These are phyloP conservation scores for Acanthamoeba castellanii DNA, from an alignment of 208 protist species.

Conservation along the genomic window DNA sequence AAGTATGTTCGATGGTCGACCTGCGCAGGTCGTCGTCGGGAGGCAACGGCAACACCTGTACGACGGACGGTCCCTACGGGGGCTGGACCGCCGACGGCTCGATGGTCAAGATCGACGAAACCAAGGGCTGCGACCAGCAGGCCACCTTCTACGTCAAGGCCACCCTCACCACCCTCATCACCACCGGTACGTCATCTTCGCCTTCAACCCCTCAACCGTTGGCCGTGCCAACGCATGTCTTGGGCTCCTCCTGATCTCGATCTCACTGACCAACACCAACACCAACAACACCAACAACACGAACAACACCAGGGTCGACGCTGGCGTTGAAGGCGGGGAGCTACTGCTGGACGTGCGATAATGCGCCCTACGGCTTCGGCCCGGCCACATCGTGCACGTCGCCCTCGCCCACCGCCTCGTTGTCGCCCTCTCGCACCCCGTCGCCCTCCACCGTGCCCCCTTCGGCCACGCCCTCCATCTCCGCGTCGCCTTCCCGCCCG, in stretches of 20 bases:
- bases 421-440: not conserved
- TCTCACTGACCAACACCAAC: not conserved
- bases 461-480: not conserved
- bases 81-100: not conserved
- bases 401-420: not conserved
- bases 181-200: not conserved
- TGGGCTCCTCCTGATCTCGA: not conserved
- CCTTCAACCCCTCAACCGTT: no score
- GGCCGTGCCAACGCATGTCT: no score
- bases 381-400: not conserved
- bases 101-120: not conserved
- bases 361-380: not conserved
- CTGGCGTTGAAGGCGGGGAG: not conserved
- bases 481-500: not conserved
- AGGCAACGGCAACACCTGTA: not conserved
- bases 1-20: not conserved
- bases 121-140: not conserved
- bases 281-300: not conserved
- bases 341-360: not conserved
- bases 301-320: not conserved
- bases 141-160: not conserved
- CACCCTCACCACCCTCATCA: not conserved
- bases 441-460: not conserved
- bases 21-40: not conserved
- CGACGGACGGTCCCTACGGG: not conserved